These are phyloP conservation scores for Plasmopara muralis DNA, from an alignment of 352 stramenopile species.

Conservation along the genomic window DNA sequence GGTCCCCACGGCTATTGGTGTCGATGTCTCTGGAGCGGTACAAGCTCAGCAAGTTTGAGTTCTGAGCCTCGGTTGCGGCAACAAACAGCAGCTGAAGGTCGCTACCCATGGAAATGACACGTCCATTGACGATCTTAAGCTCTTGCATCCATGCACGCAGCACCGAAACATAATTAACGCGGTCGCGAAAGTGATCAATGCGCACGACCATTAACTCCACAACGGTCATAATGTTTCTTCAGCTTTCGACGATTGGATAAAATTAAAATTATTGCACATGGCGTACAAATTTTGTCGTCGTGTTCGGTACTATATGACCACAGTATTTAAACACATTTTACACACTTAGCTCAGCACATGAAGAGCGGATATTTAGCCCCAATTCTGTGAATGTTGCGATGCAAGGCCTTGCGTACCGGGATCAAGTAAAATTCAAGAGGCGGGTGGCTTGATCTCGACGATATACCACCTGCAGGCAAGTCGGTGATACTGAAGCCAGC, in stretches of 20 bases:
- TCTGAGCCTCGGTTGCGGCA: slow-evolving; percentile 31
- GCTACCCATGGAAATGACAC: slow-evolving; percentile 52
- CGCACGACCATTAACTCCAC: slow-evolving; percentile 60
- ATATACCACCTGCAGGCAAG: slow-evolving; percentile 14
- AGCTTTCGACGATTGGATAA: slow-evolving; percentile 9
- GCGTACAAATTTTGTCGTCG: neutral
- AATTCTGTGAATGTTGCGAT: slow-evolving; percentile 70
- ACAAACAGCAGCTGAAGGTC: slow-evolving; percentile 59
- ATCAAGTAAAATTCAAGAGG: slow-evolving; percentile 75
- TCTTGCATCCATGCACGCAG: slow-evolving; percentile 55
- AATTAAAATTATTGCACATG: neutral
- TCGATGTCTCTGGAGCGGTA: slow-evolving; percentile 50
- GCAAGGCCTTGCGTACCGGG: slow-evolving; percentile 63
- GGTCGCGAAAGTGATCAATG: slow-evolving; percentile 65
- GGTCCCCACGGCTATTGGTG: slow-evolving; percentile 46
- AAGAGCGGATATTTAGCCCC: slow-evolving; percentile 69
- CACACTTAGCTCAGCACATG: slow-evolving; percentile 37
- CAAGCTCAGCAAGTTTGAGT: slow-evolving; percentile 35
- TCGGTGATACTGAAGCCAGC: slow-evolving; percentile 22
- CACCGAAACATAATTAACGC: slow-evolving; percentile 45
- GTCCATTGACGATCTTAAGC: slow-evolving; percentile 36
- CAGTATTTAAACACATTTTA: neutral
- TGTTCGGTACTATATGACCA: neutral
- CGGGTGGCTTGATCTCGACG: slow-evolving; percentile 22
- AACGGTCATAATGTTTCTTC: slow-evolving; percentile 5